Percentiles rank a stretch among this genome's conserved stretches.
These are phyloP conservation scores for Perilla frutescens DNA, from an alignment of 257 asterid species.

Conservation along the genomic window DNA sequence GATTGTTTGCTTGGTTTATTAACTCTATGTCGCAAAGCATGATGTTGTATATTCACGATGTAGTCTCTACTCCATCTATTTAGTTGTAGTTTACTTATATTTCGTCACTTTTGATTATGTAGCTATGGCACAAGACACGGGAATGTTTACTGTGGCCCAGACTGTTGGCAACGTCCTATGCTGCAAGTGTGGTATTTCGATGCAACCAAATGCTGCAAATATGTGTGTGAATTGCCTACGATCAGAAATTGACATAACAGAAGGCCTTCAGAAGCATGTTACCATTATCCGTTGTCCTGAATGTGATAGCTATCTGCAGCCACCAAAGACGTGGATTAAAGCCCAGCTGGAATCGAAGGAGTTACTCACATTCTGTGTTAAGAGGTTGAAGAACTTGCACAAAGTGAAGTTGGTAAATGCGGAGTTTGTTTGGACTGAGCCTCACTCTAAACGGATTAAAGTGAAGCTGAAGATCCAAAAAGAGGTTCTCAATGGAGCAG, in stretches of 20 bases:
- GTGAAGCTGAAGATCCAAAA: constrained; percentile 54
- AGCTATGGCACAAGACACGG: constrained; percentile 42
- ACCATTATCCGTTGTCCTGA: constrained; percentile 53
- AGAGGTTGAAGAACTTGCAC: constrained; percentile 50
- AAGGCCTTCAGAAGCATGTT: constrained; percentile 50
- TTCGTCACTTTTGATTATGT: background rate
- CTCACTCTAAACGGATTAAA: constrained; percentile 60
- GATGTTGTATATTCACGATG: background rate
- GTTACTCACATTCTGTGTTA: constrained; percentile 54
- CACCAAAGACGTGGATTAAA: constrained; percentile 59
- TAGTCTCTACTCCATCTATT: background rate
- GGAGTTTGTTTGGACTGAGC: constrained; percentile 60
- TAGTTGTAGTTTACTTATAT: background rate
- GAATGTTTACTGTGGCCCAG: constrained; percentile 48
- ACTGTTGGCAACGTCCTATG: constrained; percentile 53
- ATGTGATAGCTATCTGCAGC: constrained; percentile 56
- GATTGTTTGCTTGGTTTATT: background rate
- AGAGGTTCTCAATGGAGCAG: constrained; percentile 59
- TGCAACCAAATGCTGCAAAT: constrained; percentile 63
- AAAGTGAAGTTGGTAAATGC: constrained; percentile 49
- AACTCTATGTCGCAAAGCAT: background rate
- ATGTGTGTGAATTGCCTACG: constrained; percentile 58
- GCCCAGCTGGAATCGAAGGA: constrained; percentile 56
- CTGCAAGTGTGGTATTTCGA: constrained; percentile 51
- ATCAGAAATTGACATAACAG: constrained; percentile 55